phyloP scores from a whole-genome alignment of 1,284 basidiomycete genomes.

The Cystobasidium pallidum region DNA sequence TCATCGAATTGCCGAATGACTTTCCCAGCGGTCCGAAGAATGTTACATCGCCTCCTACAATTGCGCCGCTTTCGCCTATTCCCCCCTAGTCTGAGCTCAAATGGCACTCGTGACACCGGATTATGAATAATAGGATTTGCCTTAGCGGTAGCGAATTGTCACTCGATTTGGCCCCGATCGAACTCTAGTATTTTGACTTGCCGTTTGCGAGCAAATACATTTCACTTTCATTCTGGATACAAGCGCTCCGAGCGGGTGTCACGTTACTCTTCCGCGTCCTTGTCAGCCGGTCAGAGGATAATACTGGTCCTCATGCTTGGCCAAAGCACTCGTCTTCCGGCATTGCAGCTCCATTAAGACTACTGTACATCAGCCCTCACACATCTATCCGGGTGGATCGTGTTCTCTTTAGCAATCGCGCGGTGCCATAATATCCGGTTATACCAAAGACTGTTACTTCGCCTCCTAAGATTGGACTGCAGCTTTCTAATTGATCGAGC shows the following conservation, averaged over 20 bases:
- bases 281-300: slow-evolving; percentile 10
- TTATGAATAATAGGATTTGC: slow-evolving; percentile 12
- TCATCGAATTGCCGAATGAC: not conserved
- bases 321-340: slow-evolving; percentile 7
- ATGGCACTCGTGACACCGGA: slow-evolving; percentile 8
- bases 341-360: slow-evolving; percentile 15
- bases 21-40: not conserved
- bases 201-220: slow-evolving; percentile 11
- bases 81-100: slow-evolving; percentile 11
- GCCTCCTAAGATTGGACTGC: slow-evolving; percentile 9
- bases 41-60: not conserved
- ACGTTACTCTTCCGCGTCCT: slow-evolving; percentile 13
- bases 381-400: slow-evolving; percentile 5
- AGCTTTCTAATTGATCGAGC: slow-evolving; percentile 14
- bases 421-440: slow-evolving; percentile 11
- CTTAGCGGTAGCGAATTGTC: slow-evolving; percentile 15
- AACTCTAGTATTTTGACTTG: slow-evolving; percentile 12
- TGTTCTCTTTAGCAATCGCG: slow-evolving; percentile 2
- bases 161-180: slow-evolving; percentile 4
- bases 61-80: not conserved
- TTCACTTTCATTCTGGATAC: slow-evolving; percentile 11
- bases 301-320: slow-evolving; percentile 15
- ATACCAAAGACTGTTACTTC: slow-evolving; percentile 14
- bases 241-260: slow-evolving; percentile 10
- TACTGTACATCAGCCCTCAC: slow-evolving; percentile 10